Evolutionary conservation across 2,329 filamentous ascomycete species (phyloP), one percentile per base, ranked within the genome.

Genomic region (Diaporthe batatas): DNA sequence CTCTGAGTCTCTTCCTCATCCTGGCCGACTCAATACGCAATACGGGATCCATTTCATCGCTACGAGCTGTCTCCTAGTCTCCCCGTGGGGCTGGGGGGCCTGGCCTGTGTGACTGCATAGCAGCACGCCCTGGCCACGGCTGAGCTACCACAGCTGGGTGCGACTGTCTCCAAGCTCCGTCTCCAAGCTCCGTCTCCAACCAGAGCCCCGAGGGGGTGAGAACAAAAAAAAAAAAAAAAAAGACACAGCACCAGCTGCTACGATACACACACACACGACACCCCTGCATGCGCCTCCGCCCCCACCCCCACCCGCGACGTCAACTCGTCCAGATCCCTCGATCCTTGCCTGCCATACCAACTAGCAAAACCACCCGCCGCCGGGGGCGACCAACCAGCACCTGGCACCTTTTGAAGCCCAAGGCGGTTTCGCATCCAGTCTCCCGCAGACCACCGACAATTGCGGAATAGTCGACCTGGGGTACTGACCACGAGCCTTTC

Each of bases 341-440:
- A 39, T 67, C 62, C 62, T 53, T 53, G 47, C 47, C 62, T 53
- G 62, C n/a, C 32, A 44, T 47, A 67, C 62, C 10, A 36, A 67
- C 62, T 25, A 53, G 47, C 29, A 51, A 36, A 16, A 36, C n/a
- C 62, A 23, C 62, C 62, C 39, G 58, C 39, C 39, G 58, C 39
- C 25, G 4, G 16, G 23, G 23, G 39, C 39, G 14, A 21, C 62
- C 62, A 34, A 53, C 62, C 62, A 51, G 47, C 62, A 21, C 62
- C 47, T 21, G 47, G 32, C 32, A 51, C n/a, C 32, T 29, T 39
- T 14, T n/a, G 32, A 53, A n/a, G 47, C 47, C 62, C n/a, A 53
- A 62, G 39, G 58, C n/a, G 47, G 62, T 65, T 51, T 65, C 62
- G 62, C 62, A 65, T 39, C 62, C 62, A 51, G 62, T 51, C 62